Conservation (phyloP, 306 rosid genomes). For the Dalbergia oliveri region DNA sequence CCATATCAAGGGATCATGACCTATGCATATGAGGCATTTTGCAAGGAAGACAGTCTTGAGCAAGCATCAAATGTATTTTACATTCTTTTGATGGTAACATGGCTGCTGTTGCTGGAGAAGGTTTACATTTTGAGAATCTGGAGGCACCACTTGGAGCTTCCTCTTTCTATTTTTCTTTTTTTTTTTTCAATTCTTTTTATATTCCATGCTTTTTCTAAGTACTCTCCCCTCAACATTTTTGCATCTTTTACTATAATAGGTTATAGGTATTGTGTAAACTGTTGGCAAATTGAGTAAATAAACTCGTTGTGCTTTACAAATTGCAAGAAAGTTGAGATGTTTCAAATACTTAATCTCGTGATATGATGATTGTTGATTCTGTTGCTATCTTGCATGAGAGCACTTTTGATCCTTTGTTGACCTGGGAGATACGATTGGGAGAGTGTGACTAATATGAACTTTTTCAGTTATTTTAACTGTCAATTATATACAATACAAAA, state of each 20-base stretch:
- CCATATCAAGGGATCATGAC: constrained; percentile 3
- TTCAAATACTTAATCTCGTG: neutral
- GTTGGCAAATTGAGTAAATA: constrained; percentile 23
- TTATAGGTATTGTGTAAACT: constrained; percentile 26
- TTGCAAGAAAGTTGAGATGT: constrained; percentile 23
- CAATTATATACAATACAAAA: too few relatives aligned
- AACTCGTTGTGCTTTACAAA: too few relatives aligned
- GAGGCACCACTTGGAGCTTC: neutral
- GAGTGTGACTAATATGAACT: too few relatives aligned
- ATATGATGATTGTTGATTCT: neutral
- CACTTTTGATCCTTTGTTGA: neutral
- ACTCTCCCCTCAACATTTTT: constrained; percentile 27
- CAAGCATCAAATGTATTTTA: neutral
- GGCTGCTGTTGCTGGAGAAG: constrained; percentile 2
- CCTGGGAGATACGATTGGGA: neutral
- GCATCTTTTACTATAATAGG: neutral
- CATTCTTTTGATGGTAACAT: constrained; percentile 40
- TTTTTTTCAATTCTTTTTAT: too few relatives aligned
- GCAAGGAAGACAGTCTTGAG: constrained; percentile 30
- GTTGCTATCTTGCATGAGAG: constrained; percentile 1
- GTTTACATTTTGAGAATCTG: constrained; percentile 28
- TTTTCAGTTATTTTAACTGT: too few relatives aligned
- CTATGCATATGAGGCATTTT: constrained; percentile 45
- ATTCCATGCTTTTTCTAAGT: neutral
- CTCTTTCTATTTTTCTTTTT: neutral